Conservation (phyloP, 169 alveolate genomes). For the Plasmodium sp. region DNA sequence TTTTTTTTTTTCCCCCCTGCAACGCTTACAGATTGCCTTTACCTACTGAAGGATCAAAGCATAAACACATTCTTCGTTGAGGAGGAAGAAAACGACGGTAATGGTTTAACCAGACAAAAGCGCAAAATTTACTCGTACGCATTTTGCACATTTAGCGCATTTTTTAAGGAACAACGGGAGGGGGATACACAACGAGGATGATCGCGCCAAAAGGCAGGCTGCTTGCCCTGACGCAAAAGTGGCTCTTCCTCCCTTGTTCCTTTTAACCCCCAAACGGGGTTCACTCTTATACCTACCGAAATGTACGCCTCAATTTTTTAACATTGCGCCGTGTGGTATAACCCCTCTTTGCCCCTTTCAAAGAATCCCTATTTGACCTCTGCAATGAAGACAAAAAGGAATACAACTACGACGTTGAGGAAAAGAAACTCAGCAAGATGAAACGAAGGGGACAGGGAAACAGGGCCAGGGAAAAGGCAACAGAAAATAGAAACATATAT, state of each 20-base stretch:
- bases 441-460: not conserved
- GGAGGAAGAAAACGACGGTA: constrained; percentile 58
- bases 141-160: not conserved
- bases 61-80: constrained; percentile 18
- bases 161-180: not conserved
- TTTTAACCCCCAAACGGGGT: not conserved
- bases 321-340: not conserved
- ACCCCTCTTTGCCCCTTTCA: not conserved
- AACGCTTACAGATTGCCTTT: constrained; percentile 26
- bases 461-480: constrained; percentile 2
- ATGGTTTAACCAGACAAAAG: not conserved
- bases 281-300: not conserved
- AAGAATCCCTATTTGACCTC: constrained; percentile 51
- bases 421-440: constrained; percentile 44
- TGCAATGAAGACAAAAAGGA: constrained; percentile 67
- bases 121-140: not conserved
- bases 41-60: constrained; percentile 27
- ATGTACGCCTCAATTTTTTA: not conserved
- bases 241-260: not conserved
- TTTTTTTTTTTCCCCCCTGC: not conserved
- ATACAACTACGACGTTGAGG: constrained; percentile 66
- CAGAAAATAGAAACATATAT: constrained; percentile 47
- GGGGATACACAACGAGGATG: not conserved
- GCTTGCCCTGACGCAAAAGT: not conserved
- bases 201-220: not conserved